Evolutionary conservation across 495 filamentous ascomycete species (phyloP).

Genomic region (Xylaria venustula): DNA sequence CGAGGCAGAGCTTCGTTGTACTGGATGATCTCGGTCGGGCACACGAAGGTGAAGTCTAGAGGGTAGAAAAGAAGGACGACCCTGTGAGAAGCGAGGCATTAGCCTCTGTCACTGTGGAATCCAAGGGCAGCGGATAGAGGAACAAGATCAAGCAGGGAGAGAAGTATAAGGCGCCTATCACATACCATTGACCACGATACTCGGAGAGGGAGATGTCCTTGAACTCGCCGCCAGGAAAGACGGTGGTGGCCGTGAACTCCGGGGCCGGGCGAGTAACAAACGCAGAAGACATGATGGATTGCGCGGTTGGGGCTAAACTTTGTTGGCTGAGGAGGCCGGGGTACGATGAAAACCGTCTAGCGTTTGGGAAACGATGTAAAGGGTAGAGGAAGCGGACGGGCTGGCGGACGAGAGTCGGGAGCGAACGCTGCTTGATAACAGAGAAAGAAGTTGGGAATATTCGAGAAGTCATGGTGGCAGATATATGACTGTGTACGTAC

Average conservation of each 20-base stretch:
- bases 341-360: too few relatives aligned
- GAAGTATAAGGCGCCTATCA: background rate
- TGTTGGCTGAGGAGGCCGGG: background rate
- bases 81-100: slow-evolving; percentile 10
- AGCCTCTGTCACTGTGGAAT: background rate
- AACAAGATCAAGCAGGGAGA: background rate
- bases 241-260: slow-evolving; percentile 46
- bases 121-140: background rate
- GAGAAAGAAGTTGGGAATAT: background rate
- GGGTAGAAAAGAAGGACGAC: slow-evolving; percentile 34
- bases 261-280: slow-evolving; percentile 55
- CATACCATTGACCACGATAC: slow-evolving; percentile 32
- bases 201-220: slow-evolving; percentile 40
- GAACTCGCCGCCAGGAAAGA: slow-evolving; percentile 45
- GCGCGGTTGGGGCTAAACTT: background rate
- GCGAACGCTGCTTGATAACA: background rate
- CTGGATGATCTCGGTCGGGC: slow-evolving; percentile 52
- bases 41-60: slow-evolving; percentile 47
- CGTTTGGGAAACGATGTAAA: too few relatives aligned
- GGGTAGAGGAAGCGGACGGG: too few relatives aligned
- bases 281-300: slow-evolving; percentile 31
- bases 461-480: background rate
- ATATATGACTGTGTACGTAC: background rate
- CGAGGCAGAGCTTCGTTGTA: slow-evolving; percentile 38
- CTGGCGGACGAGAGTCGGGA: background rate